Base-by-base conservation (phyloP, 2,329 filamentous ascomycete genomes). In the Penicillium corylophilum region DNA sequence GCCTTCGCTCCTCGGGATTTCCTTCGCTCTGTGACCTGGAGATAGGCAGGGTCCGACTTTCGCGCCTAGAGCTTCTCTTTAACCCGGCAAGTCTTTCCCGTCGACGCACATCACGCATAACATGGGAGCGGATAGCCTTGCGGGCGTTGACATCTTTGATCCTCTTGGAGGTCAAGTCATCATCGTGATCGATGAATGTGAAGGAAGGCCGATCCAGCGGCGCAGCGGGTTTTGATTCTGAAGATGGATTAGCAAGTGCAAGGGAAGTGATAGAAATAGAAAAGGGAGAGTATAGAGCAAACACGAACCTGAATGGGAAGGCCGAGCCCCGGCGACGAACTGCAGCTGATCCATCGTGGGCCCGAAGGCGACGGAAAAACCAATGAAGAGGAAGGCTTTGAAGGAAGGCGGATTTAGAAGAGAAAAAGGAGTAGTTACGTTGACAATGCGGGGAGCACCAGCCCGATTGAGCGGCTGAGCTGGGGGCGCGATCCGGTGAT, bases 31-130 rank as follows among this genome's bases (percentile, higher is more conserved):
- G 40, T n/a, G 53, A 41, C 31, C 52, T 59, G 35, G 50, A 26
- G n/a, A 54, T 50, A 7, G 48, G 45, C 41, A 51, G 52, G 0
- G 31, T 53, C 9, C 56, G 55, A 43, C 42, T 57, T 31, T 65
- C 69, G 24, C 60, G 67, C 56, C 56, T 69, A 2, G 68, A 66
- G 13, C 63, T 62, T 44, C 72, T 60, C 54, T 72, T 74, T 33
- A 69, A 51, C 2, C 72, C 72, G 13, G 69, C 69, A 5, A 72
- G 65, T 46, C 68, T 61, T 54, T 74, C 72, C n/a, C 68, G 65
- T 26, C 70, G 68, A 35, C 72, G 72, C 15, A 74, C 72, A 56
- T 73, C 66, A 36, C 71, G 70, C 72, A 74, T 74, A 16, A 74
- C 72, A 67, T 74, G 72, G 13, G 72, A 74, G 15, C 72, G 69